Conservation (phyloP, 1,139 yeast genomes). For the Magnusiomyces suaveolens region DNA sequence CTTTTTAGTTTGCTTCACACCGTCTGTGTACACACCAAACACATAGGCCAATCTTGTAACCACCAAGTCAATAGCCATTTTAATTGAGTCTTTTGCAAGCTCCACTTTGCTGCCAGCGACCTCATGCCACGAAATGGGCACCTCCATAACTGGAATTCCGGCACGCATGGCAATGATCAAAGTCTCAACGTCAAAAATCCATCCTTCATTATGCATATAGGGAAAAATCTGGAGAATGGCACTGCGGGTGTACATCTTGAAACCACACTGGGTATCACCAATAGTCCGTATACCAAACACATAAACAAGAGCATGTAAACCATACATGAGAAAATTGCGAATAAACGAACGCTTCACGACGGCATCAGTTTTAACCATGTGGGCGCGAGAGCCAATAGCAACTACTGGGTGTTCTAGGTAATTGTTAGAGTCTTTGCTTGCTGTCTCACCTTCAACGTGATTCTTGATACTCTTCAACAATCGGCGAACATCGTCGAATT, state of each 20-base stretch:
- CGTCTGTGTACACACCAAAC: conserved; percentile 62
- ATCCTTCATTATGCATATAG: conserved; percentile 89
- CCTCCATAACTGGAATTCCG: conserved; percentile 55
- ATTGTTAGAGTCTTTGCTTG: not conserved
- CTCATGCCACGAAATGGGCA: conserved; percentile 94
- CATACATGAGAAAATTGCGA: conserved; percentile 87
- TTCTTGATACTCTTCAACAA: conserved; percentile 40
- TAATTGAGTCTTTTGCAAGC: conserved; percentile 79
- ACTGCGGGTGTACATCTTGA: conserved; percentile 71
- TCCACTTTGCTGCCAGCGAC: conserved; percentile 92
- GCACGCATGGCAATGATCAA: conserved; percentile 71
- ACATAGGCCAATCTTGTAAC: conserved; percentile 84
- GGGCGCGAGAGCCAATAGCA: conserved; percentile 91
- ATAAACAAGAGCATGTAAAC: conserved; percentile 75
- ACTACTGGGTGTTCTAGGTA: conserved; percentile 38
- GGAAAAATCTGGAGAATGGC: conserved; percentile 68
- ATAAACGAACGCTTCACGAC: conserved; percentile 86
- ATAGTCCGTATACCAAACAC: conserved; percentile 81
- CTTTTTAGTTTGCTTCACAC: not conserved
- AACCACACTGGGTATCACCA: conserved; percentile 95
- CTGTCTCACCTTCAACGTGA: conserved; percentile 25
- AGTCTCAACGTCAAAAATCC: conserved; percentile 96
- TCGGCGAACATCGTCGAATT: conserved; percentile 57
- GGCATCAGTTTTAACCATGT: conserved; percentile 92
- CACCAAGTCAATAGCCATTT: conserved; percentile 92